Conservation (phyloP, 768 basidiomycete genomes). For the Butyriboletus loyo region DNA sequence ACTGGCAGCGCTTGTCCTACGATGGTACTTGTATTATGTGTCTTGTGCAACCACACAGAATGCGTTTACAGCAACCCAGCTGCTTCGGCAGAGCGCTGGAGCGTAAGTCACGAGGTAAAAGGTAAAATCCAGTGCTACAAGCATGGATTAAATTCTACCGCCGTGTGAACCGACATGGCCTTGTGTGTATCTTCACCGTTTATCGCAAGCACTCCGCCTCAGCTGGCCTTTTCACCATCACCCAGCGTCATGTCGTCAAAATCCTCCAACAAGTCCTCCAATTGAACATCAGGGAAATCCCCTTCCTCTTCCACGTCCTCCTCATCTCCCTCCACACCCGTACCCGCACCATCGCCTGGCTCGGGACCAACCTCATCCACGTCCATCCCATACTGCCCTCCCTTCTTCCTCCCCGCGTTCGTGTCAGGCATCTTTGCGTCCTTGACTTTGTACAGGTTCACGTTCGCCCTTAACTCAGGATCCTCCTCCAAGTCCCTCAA, state of each 20-base stretch:
- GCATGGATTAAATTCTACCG: background rate
- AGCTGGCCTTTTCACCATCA: conserved; percentile 28
- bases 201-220: background rate
- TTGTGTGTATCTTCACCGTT: no score
- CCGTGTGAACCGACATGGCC: background rate
- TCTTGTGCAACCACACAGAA: background rate
- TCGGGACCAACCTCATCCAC: conserved; percentile 50
- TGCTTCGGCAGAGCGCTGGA: background rate
- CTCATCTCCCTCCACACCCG: conserved; percentile 21
- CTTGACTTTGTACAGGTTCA: conserved; percentile 82
- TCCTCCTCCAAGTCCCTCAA: conserved; percentile 93
- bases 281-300: conserved; percentile 84
- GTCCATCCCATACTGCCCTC: conserved; percentile 52
- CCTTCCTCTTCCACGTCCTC: conserved; percentile 63
- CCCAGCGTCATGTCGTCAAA: conserved; percentile 89
- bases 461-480: conserved; percentile 78
- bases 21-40: no score
- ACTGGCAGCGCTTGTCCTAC: no score
- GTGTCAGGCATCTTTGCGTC: conserved; percentile 53
- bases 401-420: conserved; percentile 15
- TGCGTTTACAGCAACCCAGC: background rate
- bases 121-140: no score
- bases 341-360: conserved; percentile 18
- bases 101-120: background rate
- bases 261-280: conserved; percentile 86